phyloP scores from a whole-genome alignment of 169 alveolate genomes.

The Pseudocohnilembus persalinus region DNA sequence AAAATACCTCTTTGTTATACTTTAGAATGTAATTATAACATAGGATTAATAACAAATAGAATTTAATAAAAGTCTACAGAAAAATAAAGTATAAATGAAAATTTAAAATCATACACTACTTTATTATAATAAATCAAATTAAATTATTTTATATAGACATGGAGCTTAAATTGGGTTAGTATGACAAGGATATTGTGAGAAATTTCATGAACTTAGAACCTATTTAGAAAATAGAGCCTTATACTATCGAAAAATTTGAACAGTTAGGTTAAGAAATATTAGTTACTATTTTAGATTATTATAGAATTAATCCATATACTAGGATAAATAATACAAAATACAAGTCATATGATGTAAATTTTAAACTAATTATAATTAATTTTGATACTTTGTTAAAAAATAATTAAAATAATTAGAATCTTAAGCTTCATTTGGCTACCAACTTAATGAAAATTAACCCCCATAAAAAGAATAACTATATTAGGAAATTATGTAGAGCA shows the following conservation, averaged over 20 bases:
- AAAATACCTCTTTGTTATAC: conserved; percentile 79
- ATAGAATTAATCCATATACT: not conserved
- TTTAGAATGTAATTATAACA: conserved; percentile 82
- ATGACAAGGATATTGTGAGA: not conserved
- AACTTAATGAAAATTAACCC: not conserved
- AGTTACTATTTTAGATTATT: not conserved
- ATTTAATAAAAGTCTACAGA: not conserved
- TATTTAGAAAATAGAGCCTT: not conserved
- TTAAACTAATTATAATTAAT: too few species aligned
- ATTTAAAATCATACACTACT: too few species aligned
- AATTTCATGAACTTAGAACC: not conserved
- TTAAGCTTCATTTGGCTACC: not conserved
- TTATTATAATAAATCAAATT: not conserved
- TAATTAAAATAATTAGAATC: not conserved
- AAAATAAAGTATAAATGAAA: not conserved
- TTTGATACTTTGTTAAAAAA: not conserved
- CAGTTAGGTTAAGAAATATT: not conserved
- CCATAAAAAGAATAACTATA: not conserved
- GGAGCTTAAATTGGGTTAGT: not conserved
- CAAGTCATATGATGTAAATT: not conserved
- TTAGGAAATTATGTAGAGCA: not conserved
- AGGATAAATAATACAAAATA: not conserved
- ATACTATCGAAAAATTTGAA: not conserved
- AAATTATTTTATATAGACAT: not conserved
- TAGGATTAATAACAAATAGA: conserved; percentile 8